Conservation (phyloP, 306 rosid genomes). For the Quercus robur region DNA sequence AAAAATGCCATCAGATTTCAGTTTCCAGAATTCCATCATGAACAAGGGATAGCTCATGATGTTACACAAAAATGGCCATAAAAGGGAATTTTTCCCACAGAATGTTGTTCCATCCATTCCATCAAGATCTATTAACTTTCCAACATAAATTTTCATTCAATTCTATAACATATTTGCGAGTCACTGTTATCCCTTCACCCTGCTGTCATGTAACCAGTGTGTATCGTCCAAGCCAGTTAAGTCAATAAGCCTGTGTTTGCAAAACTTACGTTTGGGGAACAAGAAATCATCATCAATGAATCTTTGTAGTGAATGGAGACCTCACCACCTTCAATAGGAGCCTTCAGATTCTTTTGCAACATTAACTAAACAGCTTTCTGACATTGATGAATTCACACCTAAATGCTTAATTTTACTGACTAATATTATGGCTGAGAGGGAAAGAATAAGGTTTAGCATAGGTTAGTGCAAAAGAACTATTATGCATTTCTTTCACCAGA, state of each 20-base stretch:
- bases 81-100: background rate
- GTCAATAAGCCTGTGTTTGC: constrained; percentile 7
- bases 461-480: no score
- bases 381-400: background rate
- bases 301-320: constrained; percentile 5
- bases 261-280: background rate
- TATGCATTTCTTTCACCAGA: constrained; percentile 33
- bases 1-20: background rate
- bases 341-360: constrained; percentile 2
- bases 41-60: background rate
- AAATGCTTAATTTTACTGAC: background rate
- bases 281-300: constrained; percentile 3
- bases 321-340: constrained; percentile 3
- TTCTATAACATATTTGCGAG: no score
- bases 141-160: background rate
- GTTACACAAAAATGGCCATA: background rate
- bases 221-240: constrained; percentile 12
- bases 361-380: background rate
- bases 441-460: background rate
- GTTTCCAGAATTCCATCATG: no score
- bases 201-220: constrained; percentile 5
- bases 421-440: background rate
- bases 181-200: background rate
- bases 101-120: background rate
- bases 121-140: background rate